These are phyloP conservation scores for Ceratocystis colombiana DNA, from an alignment of 2,329 filamentous ascomycete species.

Conservation along the genomic window DNA sequence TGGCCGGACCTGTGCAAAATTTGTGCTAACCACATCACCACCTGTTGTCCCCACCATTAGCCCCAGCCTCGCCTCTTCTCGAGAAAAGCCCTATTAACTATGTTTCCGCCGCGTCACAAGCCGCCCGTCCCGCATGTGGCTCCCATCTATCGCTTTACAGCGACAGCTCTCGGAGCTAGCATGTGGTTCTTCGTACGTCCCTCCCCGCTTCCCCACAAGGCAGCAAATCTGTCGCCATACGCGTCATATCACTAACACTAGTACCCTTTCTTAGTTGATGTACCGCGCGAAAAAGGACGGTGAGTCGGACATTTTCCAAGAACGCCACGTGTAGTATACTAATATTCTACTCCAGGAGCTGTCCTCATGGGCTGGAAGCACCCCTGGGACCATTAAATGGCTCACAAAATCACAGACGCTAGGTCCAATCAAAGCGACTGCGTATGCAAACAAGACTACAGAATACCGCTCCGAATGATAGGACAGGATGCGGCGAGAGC, in stretches of 20 bases:
- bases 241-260: background rate
- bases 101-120: constrained; percentile 27
- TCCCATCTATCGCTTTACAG: constrained; percentile 68
- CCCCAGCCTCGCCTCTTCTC: background rate
- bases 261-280: constrained; percentile 56
- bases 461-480: background rate
- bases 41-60: background rate
- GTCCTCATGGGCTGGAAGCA: constrained; percentile 88
- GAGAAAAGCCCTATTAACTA: background rate
- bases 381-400: constrained; percentile 78
- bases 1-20: too few relatives aligned
- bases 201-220: background rate
- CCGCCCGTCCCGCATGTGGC: constrained; percentile 42
- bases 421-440: background rate
- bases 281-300: constrained; percentile 96
- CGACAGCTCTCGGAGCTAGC: constrained; percentile 77
- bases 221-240: background rate
- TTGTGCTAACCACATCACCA: background rate
- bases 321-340: constrained; percentile 8
- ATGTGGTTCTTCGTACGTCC: constrained; percentile 97
- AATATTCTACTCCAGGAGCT: constrained; percentile 41
- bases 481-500: constrained; percentile 2
- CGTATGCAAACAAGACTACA: background rate
- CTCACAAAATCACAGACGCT: background rate
- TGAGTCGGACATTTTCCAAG: constrained; percentile 31